phyloP scores from a whole-genome alignment of 371 early-diverging fungal species.

The Mucor mucedo region DNA sequence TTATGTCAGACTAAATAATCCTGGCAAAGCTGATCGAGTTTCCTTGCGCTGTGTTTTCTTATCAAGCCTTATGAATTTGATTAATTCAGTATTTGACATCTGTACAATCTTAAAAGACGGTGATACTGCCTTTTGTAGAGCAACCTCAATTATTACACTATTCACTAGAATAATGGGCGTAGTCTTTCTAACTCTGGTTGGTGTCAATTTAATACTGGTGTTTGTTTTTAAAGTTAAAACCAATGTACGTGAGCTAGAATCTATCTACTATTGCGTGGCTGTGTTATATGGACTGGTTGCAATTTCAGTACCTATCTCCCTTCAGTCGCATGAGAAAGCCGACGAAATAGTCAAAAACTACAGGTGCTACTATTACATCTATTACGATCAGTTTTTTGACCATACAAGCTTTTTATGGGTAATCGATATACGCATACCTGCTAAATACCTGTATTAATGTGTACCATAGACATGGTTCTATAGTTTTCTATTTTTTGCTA shows the following conservation, averaged over 20 bases:
- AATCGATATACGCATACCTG: neutral
- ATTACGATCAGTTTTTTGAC: slow-evolving; percentile 17
- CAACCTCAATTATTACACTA: slow-evolving; percentile 16
- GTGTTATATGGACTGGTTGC: slow-evolving; percentile 10
- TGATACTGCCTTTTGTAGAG: slow-evolving; percentile 21
- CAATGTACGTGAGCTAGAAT: neutral
- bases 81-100: slow-evolving; percentile 19
- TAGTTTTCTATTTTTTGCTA: slow-evolving; percentile 25
- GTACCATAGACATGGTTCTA: slow-evolving; percentile 35
- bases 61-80: slow-evolving; percentile 15
- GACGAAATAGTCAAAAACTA: neutral
- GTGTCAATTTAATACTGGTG: slow-evolving; percentile 38
- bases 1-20: neutral
- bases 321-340: neutral
- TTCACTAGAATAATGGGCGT: slow-evolving; percentile 24
- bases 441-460: neutral
- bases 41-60: slow-evolving; percentile 39
- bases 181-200: slow-evolving; percentile 27
- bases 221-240: slow-evolving; percentile 27
- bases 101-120: neutral
- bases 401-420: slow-evolving; percentile 32
- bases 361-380: slow-evolving; percentile 14
- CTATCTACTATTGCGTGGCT: slow-evolving; percentile 5
- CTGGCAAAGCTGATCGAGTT: slow-evolving; percentile 29
- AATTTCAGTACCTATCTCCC: slow-evolving; percentile 18